Evolutionary conservation across 1,284 basidiomycete genomes (phyloP).

Genomic region (Malassezia psittaci): DNA sequence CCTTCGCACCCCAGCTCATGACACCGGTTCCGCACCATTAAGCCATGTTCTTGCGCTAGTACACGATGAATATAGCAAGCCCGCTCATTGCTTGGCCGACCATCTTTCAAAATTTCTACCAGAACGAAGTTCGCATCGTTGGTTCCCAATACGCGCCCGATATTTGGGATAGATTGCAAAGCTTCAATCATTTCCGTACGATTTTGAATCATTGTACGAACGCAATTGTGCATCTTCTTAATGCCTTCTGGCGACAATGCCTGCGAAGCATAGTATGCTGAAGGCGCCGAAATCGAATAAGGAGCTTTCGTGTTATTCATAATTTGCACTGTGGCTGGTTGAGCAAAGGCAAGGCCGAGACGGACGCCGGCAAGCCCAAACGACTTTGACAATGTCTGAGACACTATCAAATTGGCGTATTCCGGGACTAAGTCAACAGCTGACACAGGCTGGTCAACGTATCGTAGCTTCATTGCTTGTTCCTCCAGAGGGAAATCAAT

Average conservation of each 20-base stretch:
- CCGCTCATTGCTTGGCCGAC: constrained; percentile 60
- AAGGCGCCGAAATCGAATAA: constrained; percentile 89
- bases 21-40: constrained; percentile 85
- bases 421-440: constrained; percentile 63
- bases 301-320: constrained; percentile 94
- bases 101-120: constrained; percentile 61
- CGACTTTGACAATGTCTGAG: constrained; percentile 91
- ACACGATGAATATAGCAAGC: constrained; percentile 66
- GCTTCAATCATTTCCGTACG: constrained; percentile 55
- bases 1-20: constrained; percentile 75
- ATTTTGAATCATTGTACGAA: constrained; percentile 56
- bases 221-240: constrained; percentile 59
- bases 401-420: constrained; percentile 80
- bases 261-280: constrained; percentile 69
- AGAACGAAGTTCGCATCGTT: constrained; percentile 89
- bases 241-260: constrained; percentile 65
- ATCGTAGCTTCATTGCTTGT: constrained; percentile 25
- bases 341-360: constrained; percentile 77
- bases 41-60: constrained; percentile 69
- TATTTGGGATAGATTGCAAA: constrained; percentile 51
- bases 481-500: constrained; percentile 66
- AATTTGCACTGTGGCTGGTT: constrained; percentile 79
- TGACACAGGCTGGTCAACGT: constrained; percentile 51
- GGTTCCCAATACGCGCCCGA: constrained; percentile 66
- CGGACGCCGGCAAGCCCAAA: constrained; percentile 92